Evolutionary conservation across 1,284 basidiomycete genomes (phyloP).

Genomic region (Microbotryum lychnidis-dioicae): DNA sequence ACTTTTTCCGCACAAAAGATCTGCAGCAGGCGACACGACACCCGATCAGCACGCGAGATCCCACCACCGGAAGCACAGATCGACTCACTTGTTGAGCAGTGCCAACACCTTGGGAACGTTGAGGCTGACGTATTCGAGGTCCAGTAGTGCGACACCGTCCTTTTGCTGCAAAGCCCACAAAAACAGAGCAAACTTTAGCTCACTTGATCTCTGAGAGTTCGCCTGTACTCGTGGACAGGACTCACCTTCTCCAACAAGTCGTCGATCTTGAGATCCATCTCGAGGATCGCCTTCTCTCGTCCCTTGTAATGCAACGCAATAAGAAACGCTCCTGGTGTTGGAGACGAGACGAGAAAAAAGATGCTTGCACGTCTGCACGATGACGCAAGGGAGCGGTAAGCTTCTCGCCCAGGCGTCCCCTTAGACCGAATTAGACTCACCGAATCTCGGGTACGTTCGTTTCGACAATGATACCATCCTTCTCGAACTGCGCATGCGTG

Average conservation of each 20-base stretch:
- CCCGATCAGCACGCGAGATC: not conserved
- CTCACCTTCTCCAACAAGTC: constrained; percentile 80
- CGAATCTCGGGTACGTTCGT: constrained; percentile 97
- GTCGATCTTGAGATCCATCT: constrained; percentile 99
- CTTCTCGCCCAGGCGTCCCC: constrained; percentile 1
- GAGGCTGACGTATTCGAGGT: constrained; percentile 94
- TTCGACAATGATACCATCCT: constrained; percentile 98
- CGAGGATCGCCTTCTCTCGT: constrained; percentile 95
- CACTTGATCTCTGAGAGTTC: not conserved
- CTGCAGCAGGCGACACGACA: constrained; percentile 1
- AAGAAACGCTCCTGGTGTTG: constrained; percentile 95
- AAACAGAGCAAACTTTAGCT: not conserved
- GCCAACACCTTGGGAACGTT: constrained; percentile 91
- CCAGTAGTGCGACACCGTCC: constrained; percentile 89
- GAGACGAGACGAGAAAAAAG: constrained; percentile 91
- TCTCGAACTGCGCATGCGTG: constrained; percentile 95
- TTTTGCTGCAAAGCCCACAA: constrained; percentile 64
- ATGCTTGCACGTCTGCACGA: constrained; percentile 77
- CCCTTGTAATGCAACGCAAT: constrained; percentile 82
- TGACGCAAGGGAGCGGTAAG: not conserved
- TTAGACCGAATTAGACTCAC: constrained; percentile 45
- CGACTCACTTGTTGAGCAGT: constrained; percentile 40
- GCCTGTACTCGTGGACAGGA: not conserved
- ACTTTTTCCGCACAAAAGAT: constrained; percentile 27
- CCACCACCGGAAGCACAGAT: too few species aligned